phyloP scores from a whole-genome alignment of 2,329 filamentous ascomycete genomes.

The Fusarium cicatricum region DNA sequence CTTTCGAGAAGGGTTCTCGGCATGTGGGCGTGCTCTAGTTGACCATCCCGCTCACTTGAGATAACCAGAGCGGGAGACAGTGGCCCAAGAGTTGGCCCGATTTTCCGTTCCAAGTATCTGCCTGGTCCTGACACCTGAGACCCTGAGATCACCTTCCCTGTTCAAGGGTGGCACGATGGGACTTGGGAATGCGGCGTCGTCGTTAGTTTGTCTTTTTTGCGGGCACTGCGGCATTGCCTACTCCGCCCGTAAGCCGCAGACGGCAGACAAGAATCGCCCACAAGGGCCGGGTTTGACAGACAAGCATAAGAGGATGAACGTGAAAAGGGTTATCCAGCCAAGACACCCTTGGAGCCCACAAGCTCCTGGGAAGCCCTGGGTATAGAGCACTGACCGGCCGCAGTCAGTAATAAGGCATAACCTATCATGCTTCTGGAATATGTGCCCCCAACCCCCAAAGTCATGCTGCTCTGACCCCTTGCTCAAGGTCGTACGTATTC shows the following conservation, averaged over 20 bases:
- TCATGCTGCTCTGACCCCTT: neutral
- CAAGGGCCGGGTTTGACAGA: neutral
- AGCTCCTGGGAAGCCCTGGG: neutral
- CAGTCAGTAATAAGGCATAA: neutral
- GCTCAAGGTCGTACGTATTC: conserved; percentile 7
- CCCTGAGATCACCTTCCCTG: conserved; percentile 14
- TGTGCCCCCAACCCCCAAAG: neutral
- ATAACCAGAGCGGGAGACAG: conserved; percentile 11
- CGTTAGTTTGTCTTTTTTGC: no score
- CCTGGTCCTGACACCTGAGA: conserved; percentile 10
- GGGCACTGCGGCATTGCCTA: conserved; percentile 13
- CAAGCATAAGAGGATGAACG: neutral
- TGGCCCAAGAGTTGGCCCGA: neutral
- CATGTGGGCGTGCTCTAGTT: conserved; percentile 16
- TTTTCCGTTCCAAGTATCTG: neutral
- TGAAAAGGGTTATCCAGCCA: neutral
- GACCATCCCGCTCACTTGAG: conserved; percentile 15
- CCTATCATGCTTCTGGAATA: neutral
- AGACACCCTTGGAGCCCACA: conserved; percentile 3
- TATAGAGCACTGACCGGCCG: neutral
- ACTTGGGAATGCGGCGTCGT: conserved; percentile 23
- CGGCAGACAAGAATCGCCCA: neutral
- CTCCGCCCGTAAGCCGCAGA: conserved; percentile 8
- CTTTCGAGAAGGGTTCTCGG: conserved; percentile 34
- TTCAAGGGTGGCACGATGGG: conserved; percentile 2